Conservation (phyloP, 1,284 basidiomycete genomes). For the Pulveroboletus sp. region DNA sequence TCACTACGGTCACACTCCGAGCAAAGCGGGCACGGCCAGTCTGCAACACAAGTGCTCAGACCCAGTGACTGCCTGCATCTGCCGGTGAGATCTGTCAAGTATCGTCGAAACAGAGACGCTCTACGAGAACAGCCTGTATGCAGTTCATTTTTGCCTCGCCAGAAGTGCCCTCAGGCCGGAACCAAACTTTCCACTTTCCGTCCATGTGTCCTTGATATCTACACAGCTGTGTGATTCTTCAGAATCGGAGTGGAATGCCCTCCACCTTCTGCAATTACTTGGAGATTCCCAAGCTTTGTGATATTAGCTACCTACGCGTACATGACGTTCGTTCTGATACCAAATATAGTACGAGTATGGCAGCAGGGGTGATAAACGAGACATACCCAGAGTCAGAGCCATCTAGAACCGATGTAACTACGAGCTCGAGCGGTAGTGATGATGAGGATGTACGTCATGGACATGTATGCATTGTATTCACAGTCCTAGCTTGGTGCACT, state of each 20-base stretch:
- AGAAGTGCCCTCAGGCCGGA: background rate
- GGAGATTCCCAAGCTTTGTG: constrained; percentile 75
- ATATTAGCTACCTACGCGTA: constrained; percentile 91
- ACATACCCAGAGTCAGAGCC: too few species aligned
- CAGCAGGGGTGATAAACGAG: too few species aligned
- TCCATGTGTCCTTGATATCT: constrained; percentile 88
- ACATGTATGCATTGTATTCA: too few species aligned
- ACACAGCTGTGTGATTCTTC: constrained; percentile 88
- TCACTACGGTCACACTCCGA: constrained; percentile 32
- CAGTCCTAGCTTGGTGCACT: too few species aligned
- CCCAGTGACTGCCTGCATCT: constrained; percentile 81
- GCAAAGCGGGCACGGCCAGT: constrained; percentile 62
- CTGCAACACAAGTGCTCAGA: constrained; percentile 85
- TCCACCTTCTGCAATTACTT: constrained; percentile 58
- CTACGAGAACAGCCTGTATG: constrained; percentile 60
- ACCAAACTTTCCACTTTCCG: constrained; percentile 39
- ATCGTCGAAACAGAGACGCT: constrained; percentile 62
- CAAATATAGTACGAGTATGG: constrained; percentile 96
- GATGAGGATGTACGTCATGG: too few species aligned
- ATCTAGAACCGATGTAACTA: too few species aligned
- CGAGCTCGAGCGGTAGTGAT: too few species aligned
- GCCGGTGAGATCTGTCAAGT: constrained; percentile 48
- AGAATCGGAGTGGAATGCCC: constrained; percentile 74
- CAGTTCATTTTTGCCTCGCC: constrained; percentile 43
- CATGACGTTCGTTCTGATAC: constrained; percentile 97